These are phyloP conservation scores for Malus hybrid DNA, from an alignment of 331 rosid genomes.

Conservation along the genomic window DNA sequence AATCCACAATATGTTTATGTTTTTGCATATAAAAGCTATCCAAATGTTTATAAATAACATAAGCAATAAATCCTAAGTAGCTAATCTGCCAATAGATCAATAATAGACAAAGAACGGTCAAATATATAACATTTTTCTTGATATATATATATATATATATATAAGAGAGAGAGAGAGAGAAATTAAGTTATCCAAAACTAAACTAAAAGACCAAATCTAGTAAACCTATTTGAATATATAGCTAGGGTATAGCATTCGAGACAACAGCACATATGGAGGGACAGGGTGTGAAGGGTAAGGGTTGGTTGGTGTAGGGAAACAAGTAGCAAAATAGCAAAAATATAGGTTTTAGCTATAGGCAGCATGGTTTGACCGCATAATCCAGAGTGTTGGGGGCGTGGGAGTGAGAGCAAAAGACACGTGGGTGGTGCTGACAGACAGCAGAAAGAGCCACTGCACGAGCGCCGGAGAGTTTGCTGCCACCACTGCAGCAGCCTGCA, in stretches of 20 bases:
- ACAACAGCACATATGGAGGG: not conserved
- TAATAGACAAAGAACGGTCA: not conserved
- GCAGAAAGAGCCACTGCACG: slow-evolving; percentile 38
- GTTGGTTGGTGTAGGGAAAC: not conserved
- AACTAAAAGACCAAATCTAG: not conserved
- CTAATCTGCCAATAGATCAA: not conserved
- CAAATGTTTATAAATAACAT: not conserved
- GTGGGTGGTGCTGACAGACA: slow-evolving; percentile 40
- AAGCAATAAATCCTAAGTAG: not conserved
- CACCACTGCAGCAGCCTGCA: not conserved
- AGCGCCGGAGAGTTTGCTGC: slow-evolving; percentile 51
- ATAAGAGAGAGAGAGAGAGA: too few relatives aligned
- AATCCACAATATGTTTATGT: not conserved
- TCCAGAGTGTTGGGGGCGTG: slow-evolving; percentile 35
- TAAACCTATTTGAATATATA: not conserved
- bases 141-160: too few relatives aligned
- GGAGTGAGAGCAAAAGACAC: slow-evolving; percentile 33
- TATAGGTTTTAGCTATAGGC: too few relatives aligned
- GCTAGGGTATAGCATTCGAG: not conserved
- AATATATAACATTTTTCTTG: not conserved
- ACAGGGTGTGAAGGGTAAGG: not conserved
- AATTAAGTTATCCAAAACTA: not conserved
- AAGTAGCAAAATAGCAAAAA: too few relatives aligned
- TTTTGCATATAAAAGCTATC: not conserved
- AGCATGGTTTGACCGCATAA: slow-evolving; percentile 33